Conservation (phyloP, 2,329 filamentous ascomycete genomes). For the Talaromyces sp. region DNA sequence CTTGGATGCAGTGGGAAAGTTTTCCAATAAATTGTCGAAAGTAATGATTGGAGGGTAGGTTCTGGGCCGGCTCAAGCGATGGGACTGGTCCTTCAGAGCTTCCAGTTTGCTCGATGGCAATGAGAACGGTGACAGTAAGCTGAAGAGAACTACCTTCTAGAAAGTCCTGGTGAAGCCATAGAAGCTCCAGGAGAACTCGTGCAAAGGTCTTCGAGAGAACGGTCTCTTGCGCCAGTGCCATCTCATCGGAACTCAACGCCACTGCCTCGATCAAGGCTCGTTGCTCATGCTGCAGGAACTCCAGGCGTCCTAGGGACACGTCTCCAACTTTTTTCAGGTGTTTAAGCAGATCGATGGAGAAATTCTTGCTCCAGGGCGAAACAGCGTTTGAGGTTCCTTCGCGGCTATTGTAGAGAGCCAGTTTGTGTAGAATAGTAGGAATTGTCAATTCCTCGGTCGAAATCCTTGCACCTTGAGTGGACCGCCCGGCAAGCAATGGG, state of each 20-base stretch:
- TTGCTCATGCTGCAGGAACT: constrained; percentile 61
- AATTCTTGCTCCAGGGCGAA: constrained; percentile 43
- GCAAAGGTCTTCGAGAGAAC: constrained; percentile 48
- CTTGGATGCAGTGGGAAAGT: constrained; percentile 23
- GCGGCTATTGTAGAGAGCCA: constrained; percentile 33
- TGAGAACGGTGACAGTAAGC: constrained; percentile 19
- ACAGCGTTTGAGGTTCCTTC: constrained; percentile 24
- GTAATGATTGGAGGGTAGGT: constrained; percentile 25
- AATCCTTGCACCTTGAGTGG: constrained; percentile 27
- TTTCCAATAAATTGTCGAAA: constrained; percentile 29
- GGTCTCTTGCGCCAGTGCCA: constrained; percentile 47
- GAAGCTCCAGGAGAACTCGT: constrained; percentile 26
- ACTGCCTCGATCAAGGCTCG: constrained; percentile 56
- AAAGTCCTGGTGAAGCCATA: constrained; percentile 30
- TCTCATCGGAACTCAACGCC: constrained; percentile 44
- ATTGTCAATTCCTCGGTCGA: constrained; percentile 28
- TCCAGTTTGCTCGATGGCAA: constrained; percentile 20
- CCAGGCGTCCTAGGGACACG: constrained; percentile 56
- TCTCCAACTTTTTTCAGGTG: constrained; percentile 50
- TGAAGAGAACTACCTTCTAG: constrained; percentile 7
- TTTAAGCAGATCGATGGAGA: constrained; percentile 51
- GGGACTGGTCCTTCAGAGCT: constrained; percentile 12
- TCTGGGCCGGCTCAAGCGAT: constrained; percentile 16
- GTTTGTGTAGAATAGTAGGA: constrained; percentile 30
- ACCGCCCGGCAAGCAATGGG: constrained; percentile 34